Base-by-base conservation (phyloP, 495 filamentous ascomycete genomes). In the Staphylotrichum tortipilum region DNA sequence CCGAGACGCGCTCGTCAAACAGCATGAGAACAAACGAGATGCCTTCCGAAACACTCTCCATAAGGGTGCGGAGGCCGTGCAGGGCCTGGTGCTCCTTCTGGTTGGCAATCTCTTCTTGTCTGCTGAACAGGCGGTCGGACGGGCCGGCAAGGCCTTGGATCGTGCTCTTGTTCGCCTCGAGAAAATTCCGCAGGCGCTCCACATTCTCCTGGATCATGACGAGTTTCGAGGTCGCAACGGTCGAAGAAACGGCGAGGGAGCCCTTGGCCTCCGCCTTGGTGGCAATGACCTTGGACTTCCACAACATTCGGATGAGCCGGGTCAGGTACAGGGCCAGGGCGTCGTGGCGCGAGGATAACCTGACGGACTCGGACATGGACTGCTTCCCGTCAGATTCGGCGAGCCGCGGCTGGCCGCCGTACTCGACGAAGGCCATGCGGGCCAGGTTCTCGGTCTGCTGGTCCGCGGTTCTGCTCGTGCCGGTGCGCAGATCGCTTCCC, bases 1-100 rank as follows among this genome's bases (percentile, higher is more conserved):
- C 89, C 39, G 88, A 81, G 9, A 95, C 82, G 3, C 84, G 78
- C 70, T 97, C 89, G 47, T 96, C 89, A 47, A 96, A 95, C 0
- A 99, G 73, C 52, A 95, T 91, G 28, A 88, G 73, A 8, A 94
- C 86, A 52, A 99, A 99, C 0, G 89, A 89, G 45, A 99, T 94
- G 9, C 94, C 92, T 61, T 99, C 94, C 23, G 94, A 87, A 30
- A 95, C 86, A 63, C 84, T 85, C 19, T 78, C 79, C 57, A 95
- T 85, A 11, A 97, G 68, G 37, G 84, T 78, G 37, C 89, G 79
- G 23, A 97, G 75, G 1, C 88, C 88, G 59, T 90, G 83, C 48
- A 99, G 71, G 4, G 90, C 91, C 54, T 90, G 87, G 63, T 97
- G 89, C 67, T 99, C 92, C 14, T 83, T 89, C 64, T 95, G 91